These are phyloP conservation scores for Dioscorea dumetorum DNA, from an alignment of 106 monocot genomes.

Conservation along the genomic window DNA sequence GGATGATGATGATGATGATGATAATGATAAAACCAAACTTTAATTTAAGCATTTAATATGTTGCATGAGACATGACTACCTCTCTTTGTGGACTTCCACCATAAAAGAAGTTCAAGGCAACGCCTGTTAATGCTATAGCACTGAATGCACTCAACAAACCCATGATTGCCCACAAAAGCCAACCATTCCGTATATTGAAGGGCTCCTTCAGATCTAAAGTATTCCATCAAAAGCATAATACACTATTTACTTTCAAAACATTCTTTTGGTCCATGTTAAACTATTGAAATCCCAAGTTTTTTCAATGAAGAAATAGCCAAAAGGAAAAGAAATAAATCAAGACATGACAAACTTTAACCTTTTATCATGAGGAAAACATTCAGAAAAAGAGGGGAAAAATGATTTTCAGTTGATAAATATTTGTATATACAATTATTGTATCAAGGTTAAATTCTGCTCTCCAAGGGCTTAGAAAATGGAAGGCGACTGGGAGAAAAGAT, in stretches of 20 bases:
- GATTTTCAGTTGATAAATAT: too few species aligned
- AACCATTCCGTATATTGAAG: conserved; percentile 66
- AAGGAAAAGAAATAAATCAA: too few species aligned
- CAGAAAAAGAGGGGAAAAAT: too few species aligned
- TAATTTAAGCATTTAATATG: background rate
- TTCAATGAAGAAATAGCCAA: too few species aligned
- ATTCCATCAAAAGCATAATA: background rate
- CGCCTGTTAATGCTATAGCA: conserved; percentile 54
- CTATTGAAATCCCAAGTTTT: too few species aligned
- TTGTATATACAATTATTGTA: too few species aligned
- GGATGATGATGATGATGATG: background rate
- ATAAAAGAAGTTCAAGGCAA: conserved; percentile 38
- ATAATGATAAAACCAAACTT: background rate
- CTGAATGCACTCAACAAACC: conserved; percentile 54
- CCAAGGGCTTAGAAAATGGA: too few species aligned
- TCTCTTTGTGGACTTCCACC: conserved; percentile 74
- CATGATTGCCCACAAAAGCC: conserved; percentile 78
- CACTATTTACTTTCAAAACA: background rate
- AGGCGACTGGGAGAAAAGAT: too few species aligned
- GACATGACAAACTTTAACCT: too few species aligned
- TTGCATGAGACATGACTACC: conserved; percentile 16
- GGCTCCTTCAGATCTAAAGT: conserved; percentile 65
- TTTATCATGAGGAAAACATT: too few species aligned
- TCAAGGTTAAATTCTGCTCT: too few species aligned
- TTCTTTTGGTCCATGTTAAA: too few species aligned